A percentile compares a stretch with the other conserved stretches of the same genome.
Evolutionary conservation across 805 yeast genomes (phyloP).

Genomic region (Starmerella cellae): DNA sequence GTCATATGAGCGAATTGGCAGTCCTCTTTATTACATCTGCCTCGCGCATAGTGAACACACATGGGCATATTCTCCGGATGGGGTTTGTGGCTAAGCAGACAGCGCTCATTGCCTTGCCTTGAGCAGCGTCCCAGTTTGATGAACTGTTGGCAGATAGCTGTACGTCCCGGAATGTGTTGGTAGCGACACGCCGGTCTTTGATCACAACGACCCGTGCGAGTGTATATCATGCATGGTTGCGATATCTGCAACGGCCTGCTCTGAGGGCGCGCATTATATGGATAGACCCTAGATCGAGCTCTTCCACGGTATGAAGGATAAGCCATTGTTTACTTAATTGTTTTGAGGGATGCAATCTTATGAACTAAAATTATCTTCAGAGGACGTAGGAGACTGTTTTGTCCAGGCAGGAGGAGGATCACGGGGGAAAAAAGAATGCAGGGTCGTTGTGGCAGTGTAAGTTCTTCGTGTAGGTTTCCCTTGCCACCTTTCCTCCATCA

Average conservation of each 20-base stretch:
- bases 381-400: no score
- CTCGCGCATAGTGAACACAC: slow-evolving; percentile 41
- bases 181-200: slow-evolving; percentile 41
- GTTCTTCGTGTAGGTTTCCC: no score
- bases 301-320: neutral
- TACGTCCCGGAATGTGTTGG: slow-evolving; percentile 38
- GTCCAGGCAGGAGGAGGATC: no score
- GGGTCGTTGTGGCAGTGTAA: no score
- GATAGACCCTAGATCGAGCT: neutral
- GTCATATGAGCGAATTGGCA: slow-evolving; percentile 42
- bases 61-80: slow-evolving; percentile 47
- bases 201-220: slow-evolving; percentile 38
- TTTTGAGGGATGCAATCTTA: no score
- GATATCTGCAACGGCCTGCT: neutral
- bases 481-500: no score
- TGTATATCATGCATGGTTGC: slow-evolving; percentile 24
- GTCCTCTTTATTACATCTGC: slow-evolving; percentile 35
- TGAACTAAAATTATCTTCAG: no score
- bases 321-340: no score
- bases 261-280: neutral
- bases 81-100: slow-evolving; percentile 45
- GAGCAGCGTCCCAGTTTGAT: slow-evolving; percentile 36
- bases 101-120: slow-evolving; percentile 28
- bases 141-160: slow-evolving; percentile 43
- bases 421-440: no score